Evolutionary conservation across 352 stramenopile genomes (phyloP), one percentile per base, ranked within the genome.

Genomic region (Saprolegnia parasitica): DNA sequence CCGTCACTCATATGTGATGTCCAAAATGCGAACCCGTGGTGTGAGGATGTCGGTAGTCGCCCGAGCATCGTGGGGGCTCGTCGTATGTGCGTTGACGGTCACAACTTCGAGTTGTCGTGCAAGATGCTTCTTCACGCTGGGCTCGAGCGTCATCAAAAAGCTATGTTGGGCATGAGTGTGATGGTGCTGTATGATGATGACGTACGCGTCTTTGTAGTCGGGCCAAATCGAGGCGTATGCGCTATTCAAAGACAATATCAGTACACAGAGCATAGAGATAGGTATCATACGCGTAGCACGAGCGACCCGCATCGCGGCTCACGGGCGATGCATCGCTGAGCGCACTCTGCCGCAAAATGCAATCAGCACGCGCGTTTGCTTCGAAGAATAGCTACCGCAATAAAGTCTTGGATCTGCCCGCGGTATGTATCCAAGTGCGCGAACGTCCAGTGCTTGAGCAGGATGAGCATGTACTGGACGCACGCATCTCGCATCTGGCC

Each of bases 41-140:
- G 52, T 60, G 52, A 42, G 3, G n/a, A 60, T 60, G 35, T 16
- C 52, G 4, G 13, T 60, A 2, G 52, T 16, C 24, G 16, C 20
- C 9, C 11, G 16, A 15, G 42, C 18, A 15, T 11, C 35, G 13
- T 24, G 24, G 13, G 52, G 35, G n/a, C 35, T 60, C 11, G 9
- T n/a, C 11, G 35, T 11, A 42, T 60, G 24, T 4, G 24, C 24
- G 52, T 40, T 40, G 52, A 60, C 42, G 8, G 42, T 49, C 42
- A 49, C 42, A 8, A 49, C 42, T 24, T 60, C 52, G 11, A 40
- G 24, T 11, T 60, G 52, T 1, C 35, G 24, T 3, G 35, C 52
- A n/a, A 60, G 52, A 60, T 60, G 35, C 35, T 60, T 60, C 35
- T 60, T 60, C 3, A 60, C 52, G 11, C 52, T 60, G 52, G 52